A percentile compares a stretch with the other conserved stretches of the same genome.
phyloP scores from a whole-genome alignment of 2,329 filamentous ascomycete genomes.

The Esteya vermicola region DNA sequence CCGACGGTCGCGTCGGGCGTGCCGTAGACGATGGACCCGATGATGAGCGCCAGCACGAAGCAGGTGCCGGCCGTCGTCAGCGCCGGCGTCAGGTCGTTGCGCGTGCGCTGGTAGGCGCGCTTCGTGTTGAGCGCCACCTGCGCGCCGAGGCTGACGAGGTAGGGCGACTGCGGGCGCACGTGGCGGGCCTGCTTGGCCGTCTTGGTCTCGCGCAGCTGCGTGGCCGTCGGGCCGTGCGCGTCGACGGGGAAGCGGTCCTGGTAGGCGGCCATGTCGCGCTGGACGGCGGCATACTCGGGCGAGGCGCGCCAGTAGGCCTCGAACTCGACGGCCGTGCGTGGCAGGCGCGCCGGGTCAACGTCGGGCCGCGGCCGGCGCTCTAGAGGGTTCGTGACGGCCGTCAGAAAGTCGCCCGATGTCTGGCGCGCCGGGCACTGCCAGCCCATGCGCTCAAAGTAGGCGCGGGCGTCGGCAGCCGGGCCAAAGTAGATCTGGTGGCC shows the following conservation, averaged over 20 bases:
- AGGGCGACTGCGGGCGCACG: conserved; percentile 43
- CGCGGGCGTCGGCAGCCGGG: conserved; percentile 39
- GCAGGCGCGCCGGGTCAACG: conserved; percentile 39
- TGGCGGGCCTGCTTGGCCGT: conserved; percentile 33
- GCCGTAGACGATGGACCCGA: conserved; percentile 9
- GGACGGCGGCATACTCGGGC: conserved; percentile 32
- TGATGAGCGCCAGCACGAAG: conserved; percentile 32
- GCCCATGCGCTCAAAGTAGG: conserved; percentile 53
- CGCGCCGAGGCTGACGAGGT: conserved; percentile 41
- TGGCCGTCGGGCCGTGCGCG: conserved; percentile 19
- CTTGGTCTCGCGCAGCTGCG: conserved; percentile 31
- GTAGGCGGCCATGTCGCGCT: conserved; percentile 41
- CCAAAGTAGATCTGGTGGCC: conserved; percentile 50
- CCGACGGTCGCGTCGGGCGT: conserved; percentile 22
- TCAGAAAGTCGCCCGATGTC: conserved; percentile 59
- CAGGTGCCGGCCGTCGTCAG: conserved; percentile 73
- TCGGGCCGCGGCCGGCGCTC: conserved; percentile 41
- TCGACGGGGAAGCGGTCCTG: conserved; percentile 30
- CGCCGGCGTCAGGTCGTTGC: conserved; percentile 59
- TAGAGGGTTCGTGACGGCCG: conserved; percentile 47
- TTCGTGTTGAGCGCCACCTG: conserved; percentile 37
- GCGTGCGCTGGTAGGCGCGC: conserved; percentile 67
- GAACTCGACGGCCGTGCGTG: conserved; percentile 47
- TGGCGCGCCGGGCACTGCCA: conserved; percentile 52
- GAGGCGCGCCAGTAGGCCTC: conserved; percentile 43